Conservation (phyloP, 1,284 basidiomycete species). For the Ustilago sp. region DNA sequence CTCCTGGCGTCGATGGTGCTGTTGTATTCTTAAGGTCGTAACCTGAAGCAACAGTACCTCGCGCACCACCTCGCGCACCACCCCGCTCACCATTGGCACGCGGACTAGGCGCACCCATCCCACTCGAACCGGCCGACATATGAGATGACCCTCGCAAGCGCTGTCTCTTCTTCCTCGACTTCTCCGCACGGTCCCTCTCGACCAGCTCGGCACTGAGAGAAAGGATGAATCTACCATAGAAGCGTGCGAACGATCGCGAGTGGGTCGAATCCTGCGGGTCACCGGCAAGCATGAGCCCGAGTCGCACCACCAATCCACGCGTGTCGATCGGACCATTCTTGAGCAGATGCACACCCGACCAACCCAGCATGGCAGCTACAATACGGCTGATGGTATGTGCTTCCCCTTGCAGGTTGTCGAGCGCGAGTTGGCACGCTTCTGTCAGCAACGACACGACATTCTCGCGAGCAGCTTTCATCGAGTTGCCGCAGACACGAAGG, state of each 20-base stretch:
- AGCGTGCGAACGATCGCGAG: constrained; percentile 44
- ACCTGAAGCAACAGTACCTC: constrained; percentile 3
- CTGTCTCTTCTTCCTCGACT: constrained; percentile 46
- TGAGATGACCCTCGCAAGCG: constrained; percentile 41
- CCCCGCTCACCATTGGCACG: constrained; percentile 20
- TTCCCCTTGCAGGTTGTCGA: constrained; percentile 33
- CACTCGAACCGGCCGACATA: constrained; percentile 35
- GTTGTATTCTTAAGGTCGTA: constrained; percentile 13
- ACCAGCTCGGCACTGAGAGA: constrained; percentile 51
- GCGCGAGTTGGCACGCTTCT: constrained; percentile 37
- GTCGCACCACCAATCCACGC: constrained; percentile 46
- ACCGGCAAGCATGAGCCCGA: constrained; percentile 47
- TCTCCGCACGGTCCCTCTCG: constrained; percentile 46
- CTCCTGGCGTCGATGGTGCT: constrained; percentile 10
- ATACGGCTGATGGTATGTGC: constrained; percentile 43
- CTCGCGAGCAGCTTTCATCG: constrained; percentile 46
- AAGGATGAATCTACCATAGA: constrained; percentile 50
- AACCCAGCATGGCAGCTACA: constrained; percentile 45
- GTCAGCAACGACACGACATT: constrained; percentile 36
- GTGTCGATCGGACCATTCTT: constrained; percentile 53
- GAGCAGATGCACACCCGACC: constrained; percentile 50
- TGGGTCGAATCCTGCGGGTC: constrained; percentile 38
- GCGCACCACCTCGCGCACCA: not conserved
- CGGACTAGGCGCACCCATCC: constrained; percentile 20
- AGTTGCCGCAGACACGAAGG: constrained; percentile 37